Evolutionary conservation across 192 early-diverging fungal species (phyloP).

Genomic region (Kickxella alabastrina): DNA sequence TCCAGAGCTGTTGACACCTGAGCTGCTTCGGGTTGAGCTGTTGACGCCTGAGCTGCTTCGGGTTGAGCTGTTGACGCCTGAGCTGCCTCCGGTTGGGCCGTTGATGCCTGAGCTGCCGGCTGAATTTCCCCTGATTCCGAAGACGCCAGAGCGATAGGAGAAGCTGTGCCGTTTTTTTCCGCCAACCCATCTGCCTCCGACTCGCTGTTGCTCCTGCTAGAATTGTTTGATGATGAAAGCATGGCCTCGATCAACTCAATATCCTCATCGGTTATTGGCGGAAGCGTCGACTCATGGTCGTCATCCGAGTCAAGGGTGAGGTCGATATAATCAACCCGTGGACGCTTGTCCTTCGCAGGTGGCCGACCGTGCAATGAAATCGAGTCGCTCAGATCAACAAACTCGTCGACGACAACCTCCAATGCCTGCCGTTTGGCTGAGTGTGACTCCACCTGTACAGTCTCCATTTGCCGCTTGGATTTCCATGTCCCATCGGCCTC

Average conservation of each 20-base stretch:
- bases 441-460: constrained; percentile 37
- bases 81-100: too few relatives aligned
- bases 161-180: too few relatives aligned
- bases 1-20: too few relatives aligned
- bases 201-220: too few relatives aligned
- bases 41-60: too few relatives aligned
- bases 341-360: constrained; percentile 29
- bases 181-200: too few relatives aligned
- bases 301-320: constrained; percentile 55
- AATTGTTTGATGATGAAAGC: not conserved
- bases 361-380: not conserved
- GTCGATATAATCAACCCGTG: constrained; percentile 58
- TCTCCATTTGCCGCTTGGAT: constrained; percentile 24
- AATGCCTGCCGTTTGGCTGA: constrained; percentile 2
- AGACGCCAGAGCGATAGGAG: too few relatives aligned
- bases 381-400: constrained; percentile 30
- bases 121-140: too few relatives aligned
- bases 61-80: too few relatives aligned
- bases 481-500: constrained; percentile 40
- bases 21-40: too few relatives aligned
- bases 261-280: constrained; percentile 38
- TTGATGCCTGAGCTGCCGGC: too few relatives aligned
- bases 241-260: constrained; percentile 21
- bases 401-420: constrained; percentile 12
- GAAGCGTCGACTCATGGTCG: not conserved